Base-by-base conservation (phyloP, 768 basidiomycete genomes). In the Holtermanniella nyarrowii region DNA sequence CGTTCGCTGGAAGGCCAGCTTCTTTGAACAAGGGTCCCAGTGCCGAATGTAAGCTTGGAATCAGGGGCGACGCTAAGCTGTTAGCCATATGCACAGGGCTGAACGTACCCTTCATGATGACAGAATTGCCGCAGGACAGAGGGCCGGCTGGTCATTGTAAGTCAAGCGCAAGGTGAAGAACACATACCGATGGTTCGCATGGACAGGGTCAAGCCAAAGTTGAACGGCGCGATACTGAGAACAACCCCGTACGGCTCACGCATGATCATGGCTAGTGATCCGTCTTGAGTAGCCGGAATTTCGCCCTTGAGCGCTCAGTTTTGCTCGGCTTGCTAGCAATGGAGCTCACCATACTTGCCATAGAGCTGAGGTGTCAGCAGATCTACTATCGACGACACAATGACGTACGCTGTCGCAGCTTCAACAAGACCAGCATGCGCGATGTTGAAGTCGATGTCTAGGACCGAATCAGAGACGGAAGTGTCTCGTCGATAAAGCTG, bases 1-100 rank as follows among this genome's bases (percentile, higher is more conserved):
- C 81, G 4, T 81, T 81, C 14, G 71, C 64, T 3, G 82, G 82
- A 1, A 85, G 65, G 1, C 82, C 82, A 0, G 82, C 82, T 63
- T 76, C 71, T 24, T 57, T 51, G 56, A 75, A 68, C 21, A 75
- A 50, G 20, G 72, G 58, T 13, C 68, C 72, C 7, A 73, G 56
- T 24, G 66, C 55, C 24, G 56, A 49, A 44, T 73, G 72, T 1
- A 65, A 51, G 20, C 63, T 60, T 2, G 75, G 75, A 13, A 65
- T 62, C 41, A 66, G 54, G 21, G 66, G 65, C 21, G 65, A 68
- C 7, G 73, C 71, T 61, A 7, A n/a, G 31, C 31, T 25, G 23
- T 26, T 44, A 41, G 42, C 5, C 4, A n/a, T 16, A 11, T 20
- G 13, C 16, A 46, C 14, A 25, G 25, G 23, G 4, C 16, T 43